These are phyloP conservation scores for Phanerodontia chrysosporium DNA, from an alignment of 768 basidiomycete species.

Conservation along the genomic window DNA sequence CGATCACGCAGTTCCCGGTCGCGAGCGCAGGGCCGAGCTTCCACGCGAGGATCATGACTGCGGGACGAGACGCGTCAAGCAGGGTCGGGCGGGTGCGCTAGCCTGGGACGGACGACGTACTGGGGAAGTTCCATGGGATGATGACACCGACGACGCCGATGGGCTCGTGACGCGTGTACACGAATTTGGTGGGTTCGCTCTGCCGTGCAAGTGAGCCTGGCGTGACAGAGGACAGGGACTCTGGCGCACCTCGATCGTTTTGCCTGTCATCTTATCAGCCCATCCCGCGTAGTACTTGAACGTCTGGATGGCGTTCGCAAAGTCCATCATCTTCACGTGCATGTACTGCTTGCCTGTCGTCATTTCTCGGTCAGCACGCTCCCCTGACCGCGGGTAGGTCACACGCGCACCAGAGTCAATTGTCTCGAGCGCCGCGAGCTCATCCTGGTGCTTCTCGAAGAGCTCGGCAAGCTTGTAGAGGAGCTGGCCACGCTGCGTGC, in stretches of 20 bases:
- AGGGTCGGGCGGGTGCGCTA: too few relatives aligned
- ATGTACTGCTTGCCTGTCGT: conserved; percentile 34
- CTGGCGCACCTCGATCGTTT: conserved; percentile 17
- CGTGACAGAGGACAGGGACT: not conserved
- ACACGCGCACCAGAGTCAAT: conserved; percentile 27
- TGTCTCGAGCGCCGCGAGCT: conserved; percentile 40
- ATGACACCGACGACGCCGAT: conserved; percentile 51
- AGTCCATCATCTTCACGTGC: conserved; percentile 22
- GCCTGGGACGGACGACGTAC: too few relatives aligned
- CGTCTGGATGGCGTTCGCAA: conserved; percentile 11
- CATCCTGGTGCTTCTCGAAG: conserved; percentile 38
- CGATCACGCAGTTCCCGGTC: conserved; percentile 69
- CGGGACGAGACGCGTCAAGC: too few relatives aligned
- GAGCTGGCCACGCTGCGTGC: conserved; percentile 29
- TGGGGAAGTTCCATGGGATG: conserved; percentile 69
- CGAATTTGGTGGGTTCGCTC: conserved; percentile 51
- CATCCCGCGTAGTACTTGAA: conserved; percentile 52
- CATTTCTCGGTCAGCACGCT: not conserved
- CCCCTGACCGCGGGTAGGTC: too few relatives aligned
- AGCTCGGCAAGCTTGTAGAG: conserved; percentile 41
- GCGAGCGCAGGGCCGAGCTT: conserved; percentile 77
- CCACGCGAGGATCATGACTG: conserved; percentile 66
- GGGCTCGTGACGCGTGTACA: conserved; percentile 68
- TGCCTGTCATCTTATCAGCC: conserved; percentile 53
- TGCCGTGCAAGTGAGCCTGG: conserved; percentile 27